A percentile compares a stretch with the other conserved stretches of the same genome.
These are phyloP conservation scores for Fraxinus floribunda DNA, from an alignment of 305 asterid species.

Conservation along the genomic window DNA sequence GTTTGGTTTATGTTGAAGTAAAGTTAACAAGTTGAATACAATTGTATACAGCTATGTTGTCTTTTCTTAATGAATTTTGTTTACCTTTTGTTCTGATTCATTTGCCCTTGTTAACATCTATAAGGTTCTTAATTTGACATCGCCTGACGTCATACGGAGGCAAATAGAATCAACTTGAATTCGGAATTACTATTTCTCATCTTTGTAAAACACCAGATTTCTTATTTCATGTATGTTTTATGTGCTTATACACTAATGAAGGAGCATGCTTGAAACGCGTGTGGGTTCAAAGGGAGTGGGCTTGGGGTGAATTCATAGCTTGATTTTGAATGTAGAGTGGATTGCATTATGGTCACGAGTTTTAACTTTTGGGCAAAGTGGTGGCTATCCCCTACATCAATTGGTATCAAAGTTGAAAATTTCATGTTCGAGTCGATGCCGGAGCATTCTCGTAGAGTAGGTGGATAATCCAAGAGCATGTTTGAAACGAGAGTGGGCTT, in stretches of 20 bases:
- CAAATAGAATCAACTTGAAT: not conserved
- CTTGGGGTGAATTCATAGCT: not conserved
- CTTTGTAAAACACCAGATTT: not conserved
- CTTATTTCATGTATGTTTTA: not conserved
- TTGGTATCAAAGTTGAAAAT: not conserved
- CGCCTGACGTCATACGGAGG: not conserved
- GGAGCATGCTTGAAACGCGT: not conserved
- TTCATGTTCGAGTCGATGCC: not conserved
- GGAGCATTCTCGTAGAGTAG: not conserved
- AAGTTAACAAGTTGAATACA: slow-evolving; percentile 11
- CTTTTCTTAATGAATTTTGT: slow-evolving; percentile 21
- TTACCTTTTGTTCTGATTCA: slow-evolving; percentile 29
- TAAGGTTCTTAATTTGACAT: slow-evolving; percentile 9
- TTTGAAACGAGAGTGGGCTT: not conserved
- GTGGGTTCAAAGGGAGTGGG: not conserved
- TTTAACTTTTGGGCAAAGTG: not conserved
- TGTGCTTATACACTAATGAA: not conserved
- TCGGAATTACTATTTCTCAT: not conserved
- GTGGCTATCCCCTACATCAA: not conserved
- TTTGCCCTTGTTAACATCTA: slow-evolving; percentile 26
- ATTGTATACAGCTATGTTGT: slow-evolving; percentile 24
- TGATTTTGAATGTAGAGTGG: not conserved
- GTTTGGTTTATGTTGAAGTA: slow-evolving; percentile 7
- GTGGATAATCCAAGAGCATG: not conserved
- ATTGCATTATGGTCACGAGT: not conserved